phyloP scores from a whole-genome alignment of 2,329 filamentous ascomycete genomes.

The Penicillium polonicum region DNA sequence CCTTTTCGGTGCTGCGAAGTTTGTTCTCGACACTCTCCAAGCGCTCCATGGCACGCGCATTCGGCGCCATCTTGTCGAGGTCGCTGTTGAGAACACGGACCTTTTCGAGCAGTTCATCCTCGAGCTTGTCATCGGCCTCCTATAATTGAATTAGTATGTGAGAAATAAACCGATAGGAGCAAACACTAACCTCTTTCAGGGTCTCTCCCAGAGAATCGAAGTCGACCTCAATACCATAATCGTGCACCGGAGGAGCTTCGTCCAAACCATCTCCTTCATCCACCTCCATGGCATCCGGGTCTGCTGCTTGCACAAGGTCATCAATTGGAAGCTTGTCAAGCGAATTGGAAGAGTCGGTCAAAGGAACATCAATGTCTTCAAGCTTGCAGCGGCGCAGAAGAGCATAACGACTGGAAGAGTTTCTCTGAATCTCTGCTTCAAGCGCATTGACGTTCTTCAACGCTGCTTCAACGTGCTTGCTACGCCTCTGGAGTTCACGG shows the following conservation, averaged over 20 bases:
- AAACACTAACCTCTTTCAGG: conserved; percentile 67
- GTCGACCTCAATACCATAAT: conserved; percentile 88
- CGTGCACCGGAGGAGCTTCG: conserved; percentile 68
- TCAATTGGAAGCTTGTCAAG: conserved; percentile 85
- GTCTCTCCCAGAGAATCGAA: conserved; percentile 81
- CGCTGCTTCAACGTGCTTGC: conserved; percentile 74
- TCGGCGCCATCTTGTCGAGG: conserved; percentile 91
- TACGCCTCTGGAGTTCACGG: conserved; percentile 76
- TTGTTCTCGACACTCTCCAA: conserved; percentile 81
- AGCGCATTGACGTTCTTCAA: conserved; percentile 73
- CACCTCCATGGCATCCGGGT: conserved; percentile 89
- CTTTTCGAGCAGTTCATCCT: conserved; percentile 73
- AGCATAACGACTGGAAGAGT: conserved; percentile 78
- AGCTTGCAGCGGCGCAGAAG: conserved; percentile 86
- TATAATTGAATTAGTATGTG: conserved; percentile 35
- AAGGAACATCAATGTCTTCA: conserved; percentile 84
- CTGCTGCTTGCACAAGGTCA: conserved; percentile 68
- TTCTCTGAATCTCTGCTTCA: conserved; percentile 84
- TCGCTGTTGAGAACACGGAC: conserved; percentile 72
- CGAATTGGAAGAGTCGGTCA: conserved; percentile 66
- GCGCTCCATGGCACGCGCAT: conserved; percentile 92
- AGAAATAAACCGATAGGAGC: no score
- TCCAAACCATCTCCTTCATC: conserved; percentile 60
- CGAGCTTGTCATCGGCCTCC: conserved; percentile 68
- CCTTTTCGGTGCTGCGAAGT: conserved; percentile 78